Evolutionary conservation across 2,329 filamentous ascomycete species (phyloP), one percentile per base, ranked within the genome.

Genomic region (Chrysoporthe puriensis): DNA sequence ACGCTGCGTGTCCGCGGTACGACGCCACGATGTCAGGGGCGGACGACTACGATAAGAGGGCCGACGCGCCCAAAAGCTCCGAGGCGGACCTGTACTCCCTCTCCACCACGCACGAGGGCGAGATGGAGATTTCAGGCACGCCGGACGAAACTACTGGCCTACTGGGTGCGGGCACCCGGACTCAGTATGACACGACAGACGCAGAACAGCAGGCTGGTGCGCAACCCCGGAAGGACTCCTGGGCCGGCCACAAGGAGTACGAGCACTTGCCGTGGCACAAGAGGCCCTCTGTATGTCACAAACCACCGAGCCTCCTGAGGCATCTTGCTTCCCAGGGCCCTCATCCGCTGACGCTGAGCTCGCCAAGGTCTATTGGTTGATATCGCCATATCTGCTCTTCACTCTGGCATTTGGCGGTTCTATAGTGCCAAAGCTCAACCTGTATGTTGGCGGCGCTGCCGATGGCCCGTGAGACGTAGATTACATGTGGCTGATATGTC

Each of bases 351-450:
- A 57, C 61, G 64, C 76, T 79, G 72, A 79, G 70, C 62, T 48
- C n/a, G 2, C 13, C 42, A 16, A 92, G 92, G 87, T 96, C 63
- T 92, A 85, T 78, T 98, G 94, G 92, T 84, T 98, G 4, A 78
- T 98, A 8, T 88, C 86, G 0, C 92, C 94, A 0, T 96, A 94
- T 78, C 84, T 91, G 66, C 79, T 97, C 57, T 95, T 93, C 76
- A 93, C 93, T 0, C 82, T 96, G 64, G 94, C 94, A 0, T 95
- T 96, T 77, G 96, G 95, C 43, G 93, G 93, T 66, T 87, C 92
- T 7, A 83, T 96, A 8, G 92, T 97, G 9, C 94, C 95, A 11
- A 96, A 91, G 77, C 84, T 97, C 70, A 97, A 97, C 75, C 81
- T 97, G 79, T 88, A 79, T 77, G 85, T 63, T 14, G 40, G 7